Base-by-base conservation (phyloP, 768 basidiomycete species). In the Exidia glandulosa region DNA sequence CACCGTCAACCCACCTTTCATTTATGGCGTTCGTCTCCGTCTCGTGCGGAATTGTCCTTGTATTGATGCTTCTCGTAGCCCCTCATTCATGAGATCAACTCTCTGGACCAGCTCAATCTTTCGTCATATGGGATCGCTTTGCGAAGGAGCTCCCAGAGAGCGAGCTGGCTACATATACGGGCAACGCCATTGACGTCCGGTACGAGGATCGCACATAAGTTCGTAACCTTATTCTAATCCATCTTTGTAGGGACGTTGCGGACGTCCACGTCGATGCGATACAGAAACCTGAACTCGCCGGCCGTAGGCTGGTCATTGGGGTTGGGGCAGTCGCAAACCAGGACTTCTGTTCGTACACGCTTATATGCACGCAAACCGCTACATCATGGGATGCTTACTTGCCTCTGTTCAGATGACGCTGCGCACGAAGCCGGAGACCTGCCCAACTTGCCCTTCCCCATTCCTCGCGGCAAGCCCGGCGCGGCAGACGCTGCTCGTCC, bases 1-100 rank as follows among this genome's bases (percentile, higher is more conserved):
- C 1, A 76, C 77, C 9, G 61, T 85, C 36, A 80, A 80, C 64
- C 84, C 84, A 27, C 81, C 84, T 12, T 80, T 71, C 59, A 34
- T 65, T 25, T 65, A 62, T 25, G 60, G 56, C 10, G 52, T 60
- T 32, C 13, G 55, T 58, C 3, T 5, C 29, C 10, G 25, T 60
- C 55, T n/a, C n/a, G 48, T n/a, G 19, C 32, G 10, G 29, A n/a
- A n/a, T n/a, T n/a, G n/a, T n/a, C n/a, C n/a, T n/a, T n/a, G 57
- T 16, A 19, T 30, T n/a, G 2, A 48, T 32, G n/a, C 25, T 31
- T 30, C 25, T 48, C 9, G 13, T 4, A 72, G 59, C 72, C 72
- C 0, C 65, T 73, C 54, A 71, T 76, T 47, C 76, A 79, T 63
- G 71, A 75, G 54, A 70, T 73, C 52, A 66, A 67, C 29, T 63